A percentile compares a stretch with the other conserved stretches of the same genome.
phyloP scores from a whole-genome alignment of 208 protist species.

The Crithidia expoeki region DNA sequence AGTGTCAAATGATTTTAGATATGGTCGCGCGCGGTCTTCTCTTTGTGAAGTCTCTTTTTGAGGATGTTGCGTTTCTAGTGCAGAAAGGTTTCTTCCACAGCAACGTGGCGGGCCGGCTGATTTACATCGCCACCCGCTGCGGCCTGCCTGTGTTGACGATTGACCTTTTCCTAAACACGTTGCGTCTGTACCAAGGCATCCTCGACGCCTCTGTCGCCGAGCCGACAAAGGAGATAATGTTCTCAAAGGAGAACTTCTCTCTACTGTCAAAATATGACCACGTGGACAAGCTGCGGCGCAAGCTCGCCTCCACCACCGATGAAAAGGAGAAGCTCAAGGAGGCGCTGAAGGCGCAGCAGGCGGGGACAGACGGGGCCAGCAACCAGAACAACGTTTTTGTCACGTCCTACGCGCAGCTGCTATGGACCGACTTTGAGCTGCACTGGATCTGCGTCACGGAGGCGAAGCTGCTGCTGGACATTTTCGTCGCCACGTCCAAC shows the following conservation, averaged over 20 bases:
- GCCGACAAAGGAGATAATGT: slow-evolving; percentile 51
- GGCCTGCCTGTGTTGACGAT: slow-evolving; percentile 83
- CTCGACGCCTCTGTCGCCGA: slow-evolving; percentile 66
- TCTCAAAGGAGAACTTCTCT: slow-evolving; percentile 86
- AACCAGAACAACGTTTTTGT: slow-evolving; percentile 75
- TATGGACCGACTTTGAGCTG: slow-evolving; percentile 91
- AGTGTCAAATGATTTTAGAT: slow-evolving; percentile 92
- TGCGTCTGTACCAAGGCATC: slow-evolving; percentile 85
- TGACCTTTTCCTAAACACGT: slow-evolving; percentile 88
- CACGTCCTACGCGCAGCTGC: slow-evolving; percentile 76
- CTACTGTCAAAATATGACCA: slow-evolving; percentile 86
- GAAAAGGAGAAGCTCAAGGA: slow-evolving; percentile 37
- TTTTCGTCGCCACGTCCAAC: slow-evolving; percentile 82
- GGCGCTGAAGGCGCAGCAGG: slow-evolving; percentile 26
- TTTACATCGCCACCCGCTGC: slow-evolving; percentile 73
- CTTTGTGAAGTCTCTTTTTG: slow-evolving; percentile 87
- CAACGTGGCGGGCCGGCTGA: slow-evolving; percentile 80
- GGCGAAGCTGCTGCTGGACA: slow-evolving; percentile 85
- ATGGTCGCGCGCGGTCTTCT: slow-evolving; percentile 80
- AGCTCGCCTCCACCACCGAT: slow-evolving; percentile 39
- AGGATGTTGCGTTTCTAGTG: slow-evolving; percentile 86
- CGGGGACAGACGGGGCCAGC: slow-evolving; percentile 21
- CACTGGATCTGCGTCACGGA: slow-evolving; percentile 92
- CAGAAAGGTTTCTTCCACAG: slow-evolving; percentile 92
- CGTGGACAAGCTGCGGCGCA: slow-evolving; percentile 83